phyloP scores from a whole-genome alignment of 768 basidiomycete species.

The Ephemerocybe angulata region DNA sequence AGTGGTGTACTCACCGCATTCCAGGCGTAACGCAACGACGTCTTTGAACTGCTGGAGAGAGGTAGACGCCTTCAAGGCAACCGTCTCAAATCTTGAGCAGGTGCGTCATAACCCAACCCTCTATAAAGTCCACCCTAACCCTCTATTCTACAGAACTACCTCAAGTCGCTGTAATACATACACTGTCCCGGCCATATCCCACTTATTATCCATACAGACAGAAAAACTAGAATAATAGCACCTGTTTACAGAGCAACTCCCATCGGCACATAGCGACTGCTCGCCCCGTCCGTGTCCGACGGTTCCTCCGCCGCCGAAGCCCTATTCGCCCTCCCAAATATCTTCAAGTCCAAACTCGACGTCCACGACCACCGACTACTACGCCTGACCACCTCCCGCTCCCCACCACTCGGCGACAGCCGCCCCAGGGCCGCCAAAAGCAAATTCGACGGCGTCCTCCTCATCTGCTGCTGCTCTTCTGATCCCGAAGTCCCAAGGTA shows the following conservation, averaged over 20 bases:
- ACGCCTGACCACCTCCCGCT: constrained; percentile 10
- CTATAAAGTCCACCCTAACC: constrained; percentile 2
- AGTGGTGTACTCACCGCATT: constrained; percentile 18
- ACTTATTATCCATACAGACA: neutral
- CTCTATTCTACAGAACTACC: constrained; percentile 47
- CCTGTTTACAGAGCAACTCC: constrained; percentile 7
- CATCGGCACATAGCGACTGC: constrained; percentile 6
- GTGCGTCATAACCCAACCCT: constrained; percentile 33
- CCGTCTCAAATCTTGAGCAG: constrained; percentile 67
- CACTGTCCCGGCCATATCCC: neutral
- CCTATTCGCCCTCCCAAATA: neutral
- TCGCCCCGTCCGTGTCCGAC: constrained; percentile 1
- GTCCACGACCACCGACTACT: constrained; percentile 16
- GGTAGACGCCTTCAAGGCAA: constrained; percentile 64
- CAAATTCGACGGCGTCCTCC: constrained; percentile 20
- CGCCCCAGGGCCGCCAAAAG: constrained; percentile 16
- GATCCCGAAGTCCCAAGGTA: too few relatives aligned
- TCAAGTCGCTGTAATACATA: constrained; percentile 51
- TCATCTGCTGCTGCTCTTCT: constrained; percentile 25
- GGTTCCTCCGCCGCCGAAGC: neutral
- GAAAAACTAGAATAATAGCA: neutral
- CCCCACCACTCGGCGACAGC: constrained; percentile 7
- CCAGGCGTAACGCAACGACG: constrained; percentile 44
- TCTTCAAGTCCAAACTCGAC: constrained; percentile 12
- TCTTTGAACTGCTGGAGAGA: constrained; percentile 75